Conservation (phyloP, 352 stramenopile species). For the Albugo candida region DNA sequence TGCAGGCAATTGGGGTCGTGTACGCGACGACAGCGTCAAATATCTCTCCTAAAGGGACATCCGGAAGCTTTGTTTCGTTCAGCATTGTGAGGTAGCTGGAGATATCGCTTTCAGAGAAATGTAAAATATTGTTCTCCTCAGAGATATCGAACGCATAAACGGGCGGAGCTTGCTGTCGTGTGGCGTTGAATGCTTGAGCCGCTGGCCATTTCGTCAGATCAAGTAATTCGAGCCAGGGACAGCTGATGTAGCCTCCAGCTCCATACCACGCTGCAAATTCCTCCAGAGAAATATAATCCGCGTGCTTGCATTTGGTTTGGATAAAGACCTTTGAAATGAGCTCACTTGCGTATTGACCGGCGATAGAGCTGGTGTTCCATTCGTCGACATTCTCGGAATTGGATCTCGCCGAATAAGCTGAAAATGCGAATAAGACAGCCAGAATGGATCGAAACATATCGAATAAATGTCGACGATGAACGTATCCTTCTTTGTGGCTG, state of each 20-base stretch:
- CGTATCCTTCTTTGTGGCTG: constrained; percentile 29
- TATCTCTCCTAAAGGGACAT: constrained; percentile 53
- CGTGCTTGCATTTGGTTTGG: constrained; percentile 33
- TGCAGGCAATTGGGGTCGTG: background rate
- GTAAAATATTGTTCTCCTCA: constrained; percentile 65
- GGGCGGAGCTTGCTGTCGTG: constrained; percentile 61
- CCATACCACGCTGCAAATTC: constrained; percentile 96
- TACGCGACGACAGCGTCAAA: constrained; percentile 21
- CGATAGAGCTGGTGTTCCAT: constrained; percentile 58
- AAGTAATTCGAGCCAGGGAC: constrained; percentile 91
- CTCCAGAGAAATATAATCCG: constrained; percentile 77
- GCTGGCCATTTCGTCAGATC: constrained; percentile 90
- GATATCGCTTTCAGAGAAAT: constrained; percentile 73
- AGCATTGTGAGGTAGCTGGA: constrained; percentile 73
- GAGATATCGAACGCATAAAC: constrained; percentile 76
- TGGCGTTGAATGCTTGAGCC: constrained; percentile 75
- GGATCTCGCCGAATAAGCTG: constrained; percentile 44
- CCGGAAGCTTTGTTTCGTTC: constrained; percentile 48
- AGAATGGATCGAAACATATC: constrained; percentile 68
- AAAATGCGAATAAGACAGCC: constrained; percentile 70
- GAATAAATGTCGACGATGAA: constrained; percentile 56
- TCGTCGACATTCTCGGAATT: constrained; percentile 37
- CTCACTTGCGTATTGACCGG: constrained; percentile 72
- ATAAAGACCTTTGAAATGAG: constrained; percentile 81
- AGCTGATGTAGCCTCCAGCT: constrained; percentile 83